A percentile compares a stretch with the other conserved stretches of the same genome.
Conservation (phyloP, 2,329 filamentous ascomycete genomes). For the Neonectria ditissima region DNA sequence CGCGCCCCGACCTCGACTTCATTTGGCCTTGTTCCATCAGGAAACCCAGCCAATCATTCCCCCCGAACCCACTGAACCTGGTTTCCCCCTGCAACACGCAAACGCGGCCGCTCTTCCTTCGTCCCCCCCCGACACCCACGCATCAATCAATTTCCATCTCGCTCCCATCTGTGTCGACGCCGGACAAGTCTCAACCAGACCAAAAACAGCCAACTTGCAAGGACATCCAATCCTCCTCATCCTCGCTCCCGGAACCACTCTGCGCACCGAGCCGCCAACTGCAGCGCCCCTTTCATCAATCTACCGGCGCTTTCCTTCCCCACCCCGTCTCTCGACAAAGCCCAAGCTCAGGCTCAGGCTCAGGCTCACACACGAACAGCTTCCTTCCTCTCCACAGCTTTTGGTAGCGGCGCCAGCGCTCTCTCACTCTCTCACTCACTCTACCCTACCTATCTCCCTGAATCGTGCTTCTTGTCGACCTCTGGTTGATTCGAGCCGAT, state of each 20-base stretch:
- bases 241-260: slow-evolving; percentile 7
- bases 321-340: slow-evolving; percentile 20
- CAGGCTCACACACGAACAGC: slow-evolving; percentile 17
- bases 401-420: slow-evolving; percentile 13
- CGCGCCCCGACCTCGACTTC: slow-evolving; percentile 1
- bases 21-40: slow-evolving; percentile 9
- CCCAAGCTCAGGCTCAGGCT: slow-evolving; percentile 6
- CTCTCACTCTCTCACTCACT: too few species aligned
- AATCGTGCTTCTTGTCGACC: slow-evolving; percentile 13
- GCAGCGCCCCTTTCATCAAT: slow-evolving; percentile 29
- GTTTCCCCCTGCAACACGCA: slow-evolving; percentile 21
- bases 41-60: slow-evolving; percentile 19
- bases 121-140: slow-evolving; percentile 10
- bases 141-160: slow-evolving; percentile 26
- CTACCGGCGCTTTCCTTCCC: slow-evolving; percentile 15
- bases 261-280: slow-evolving; percentile 26
- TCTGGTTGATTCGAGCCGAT: slow-evolving; percentile 16
- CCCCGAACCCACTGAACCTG: slow-evolving; percentile 17
- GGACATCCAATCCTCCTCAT: slow-evolving; percentile 22
- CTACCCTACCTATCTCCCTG: too few species aligned
- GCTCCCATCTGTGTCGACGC: slow-evolving; percentile 11
- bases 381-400: slow-evolving; percentile 18
- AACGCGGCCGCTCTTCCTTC: slow-evolving; percentile 26
- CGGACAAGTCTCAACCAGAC: slow-evolving; percentile 7
- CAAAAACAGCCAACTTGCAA: slow-evolving; percentile 1